These are phyloP conservation scores for Fusarium robinianum DNA, from an alignment of 2,329 filamentous ascomycete species.

Conservation along the genomic window DNA sequence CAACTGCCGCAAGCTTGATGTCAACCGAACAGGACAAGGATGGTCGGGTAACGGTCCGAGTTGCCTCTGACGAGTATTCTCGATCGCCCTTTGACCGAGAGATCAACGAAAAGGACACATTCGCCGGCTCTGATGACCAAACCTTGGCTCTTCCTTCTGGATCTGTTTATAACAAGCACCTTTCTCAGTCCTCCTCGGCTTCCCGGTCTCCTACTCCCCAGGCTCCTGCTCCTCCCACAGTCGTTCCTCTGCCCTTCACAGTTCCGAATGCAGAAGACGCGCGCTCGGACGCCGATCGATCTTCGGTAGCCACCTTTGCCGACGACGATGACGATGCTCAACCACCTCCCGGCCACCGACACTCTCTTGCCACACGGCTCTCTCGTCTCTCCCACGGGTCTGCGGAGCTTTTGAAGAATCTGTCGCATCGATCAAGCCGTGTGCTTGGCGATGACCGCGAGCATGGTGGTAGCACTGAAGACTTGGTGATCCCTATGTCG, in stretches of 20 bases:
- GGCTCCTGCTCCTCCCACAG: too few relatives aligned
- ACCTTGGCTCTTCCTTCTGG: conserved; percentile 18
- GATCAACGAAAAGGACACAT: conserved; percentile 36
- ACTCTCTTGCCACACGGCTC: conserved; percentile 52
- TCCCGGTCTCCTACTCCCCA: conserved; percentile 46
- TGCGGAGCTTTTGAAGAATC: conserved; percentile 47
- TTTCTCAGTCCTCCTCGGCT: conserved; percentile 27
- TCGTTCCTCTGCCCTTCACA: conserved; percentile 69
- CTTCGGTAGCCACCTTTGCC: conserved; percentile 72
- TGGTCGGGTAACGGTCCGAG: conserved; percentile 57
- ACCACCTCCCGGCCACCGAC: conserved; percentile 36
- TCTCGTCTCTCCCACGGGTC: conserved; percentile 57
- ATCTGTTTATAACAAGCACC: conserved; percentile 22
- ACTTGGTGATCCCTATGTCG: conserved; percentile 46
- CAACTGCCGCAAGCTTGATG: conserved; percentile 45
- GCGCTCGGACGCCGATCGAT: conserved; percentile 54
- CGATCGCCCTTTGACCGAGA: conserved; percentile 30
- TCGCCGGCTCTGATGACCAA: conserved; percentile 9
- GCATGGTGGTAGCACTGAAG: conserved; percentile 51
- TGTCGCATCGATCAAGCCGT: conserved; percentile 45
- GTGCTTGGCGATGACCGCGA: conserved; percentile 22
- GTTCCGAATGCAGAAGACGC: conserved; percentile 55
- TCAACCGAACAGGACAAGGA: conserved; percentile 47
- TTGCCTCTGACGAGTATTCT: conserved; percentile 54
- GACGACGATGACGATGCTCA: conserved; percentile 56